Percentiles rank a stretch among this genome's conserved stretches.
These are phyloP conservation scores for Hortaea werneckii DNA, from an alignment of 2,329 filamentous ascomycete genomes.

Conservation along the genomic window DNA sequence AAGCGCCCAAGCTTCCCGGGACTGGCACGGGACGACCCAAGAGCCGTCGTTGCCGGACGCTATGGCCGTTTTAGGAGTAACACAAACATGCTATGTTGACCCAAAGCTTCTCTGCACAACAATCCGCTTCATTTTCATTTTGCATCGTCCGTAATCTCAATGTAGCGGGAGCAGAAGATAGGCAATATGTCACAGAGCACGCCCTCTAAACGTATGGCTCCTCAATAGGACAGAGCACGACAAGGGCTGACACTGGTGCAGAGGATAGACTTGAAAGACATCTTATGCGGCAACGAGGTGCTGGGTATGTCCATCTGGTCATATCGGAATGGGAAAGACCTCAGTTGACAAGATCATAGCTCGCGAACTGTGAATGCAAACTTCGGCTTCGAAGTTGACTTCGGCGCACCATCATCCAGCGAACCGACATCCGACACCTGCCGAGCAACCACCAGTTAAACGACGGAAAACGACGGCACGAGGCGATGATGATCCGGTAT, in stretches of 20 bases:
- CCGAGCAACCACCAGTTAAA: slow-evolving; percentile 14
- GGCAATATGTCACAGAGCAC: slow-evolving; percentile 19
- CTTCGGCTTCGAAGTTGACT: slow-evolving; percentile 22
- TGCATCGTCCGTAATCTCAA: too few species aligned
- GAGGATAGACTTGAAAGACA: slow-evolving; percentile 22
- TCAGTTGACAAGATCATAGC: slow-evolving; percentile 1
- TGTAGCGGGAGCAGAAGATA: not conserved
- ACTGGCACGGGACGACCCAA: not conserved
- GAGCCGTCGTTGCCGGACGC: not conserved
- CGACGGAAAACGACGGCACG: slow-evolving; percentile 1
- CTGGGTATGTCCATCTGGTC: slow-evolving; percentile 13
- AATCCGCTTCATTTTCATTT: not conserved
- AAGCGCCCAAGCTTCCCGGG: not conserved
- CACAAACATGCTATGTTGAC: slow-evolving; percentile 2
- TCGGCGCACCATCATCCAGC: not conserved
- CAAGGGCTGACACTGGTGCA: slow-evolving; percentile 7
- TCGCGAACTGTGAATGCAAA: slow-evolving; percentile 17
- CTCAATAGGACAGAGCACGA: not conserved
- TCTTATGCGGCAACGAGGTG: slow-evolving; percentile 24
- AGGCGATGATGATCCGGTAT: not conserved
- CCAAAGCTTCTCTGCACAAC: not conserved
- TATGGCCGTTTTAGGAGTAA: slow-evolving; percentile 2
- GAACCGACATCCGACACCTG: not conserved
- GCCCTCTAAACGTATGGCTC: slow-evolving; percentile 12
- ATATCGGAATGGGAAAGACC: too few species aligned